These are phyloP conservation scores for Neonectria faginata DNA, from an alignment of 2,329 filamentous ascomycete genomes.

Conservation along the genomic window DNA sequence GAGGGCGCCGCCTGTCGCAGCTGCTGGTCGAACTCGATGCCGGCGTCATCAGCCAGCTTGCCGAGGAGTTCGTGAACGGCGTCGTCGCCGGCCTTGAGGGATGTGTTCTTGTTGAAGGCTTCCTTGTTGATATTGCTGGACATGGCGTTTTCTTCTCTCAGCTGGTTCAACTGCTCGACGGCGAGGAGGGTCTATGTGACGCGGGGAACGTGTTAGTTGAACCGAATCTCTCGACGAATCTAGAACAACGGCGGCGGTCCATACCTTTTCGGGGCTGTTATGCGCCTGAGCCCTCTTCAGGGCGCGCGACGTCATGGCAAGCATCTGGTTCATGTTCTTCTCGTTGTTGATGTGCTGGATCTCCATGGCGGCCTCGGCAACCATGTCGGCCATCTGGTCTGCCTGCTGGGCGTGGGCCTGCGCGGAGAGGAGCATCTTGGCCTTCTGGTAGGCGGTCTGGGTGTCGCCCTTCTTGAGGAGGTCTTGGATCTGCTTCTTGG, in stretches of 20 bases:
- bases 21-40: slow-evolving; percentile 83
- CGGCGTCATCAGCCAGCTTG: slow-evolving; percentile 88
- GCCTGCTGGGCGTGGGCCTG: slow-evolving; percentile 72
- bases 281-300: slow-evolving; percentile 63
- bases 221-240: no score
- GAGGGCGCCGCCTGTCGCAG: slow-evolving; percentile 69
- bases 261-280: slow-evolving; percentile 68
- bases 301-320: slow-evolving; percentile 2
- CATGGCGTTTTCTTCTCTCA: slow-evolving; percentile 74
- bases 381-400: slow-evolving; percentile 74
- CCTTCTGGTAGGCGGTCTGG: slow-evolving; percentile 72
- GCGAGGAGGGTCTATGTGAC: slow-evolving; percentile 64
- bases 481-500: slow-evolving; percentile 73
- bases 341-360: slow-evolving; percentile 70
- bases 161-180: slow-evolving; percentile 70
- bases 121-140: slow-evolving; percentile 84
- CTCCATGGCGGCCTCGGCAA: slow-evolving; percentile 69
- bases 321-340: slow-evolving; percentile 53
- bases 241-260: slow-evolving; percentile 7
- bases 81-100: slow-evolving; percentile 80
- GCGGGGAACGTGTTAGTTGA: slow-evolving; percentile 19
- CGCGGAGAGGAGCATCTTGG: slow-evolving; percentile 71
- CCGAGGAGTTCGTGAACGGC: slow-evolving; percentile 88
- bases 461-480: slow-evolving; percentile 73
- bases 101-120: slow-evolving; percentile 81